Percentiles rank a stretch among this genome's conserved stretches.
phyloP scores from a whole-genome alignment of 2,329 filamentous ascomycete genomes.

The Penicillium vulpinum region DNA sequence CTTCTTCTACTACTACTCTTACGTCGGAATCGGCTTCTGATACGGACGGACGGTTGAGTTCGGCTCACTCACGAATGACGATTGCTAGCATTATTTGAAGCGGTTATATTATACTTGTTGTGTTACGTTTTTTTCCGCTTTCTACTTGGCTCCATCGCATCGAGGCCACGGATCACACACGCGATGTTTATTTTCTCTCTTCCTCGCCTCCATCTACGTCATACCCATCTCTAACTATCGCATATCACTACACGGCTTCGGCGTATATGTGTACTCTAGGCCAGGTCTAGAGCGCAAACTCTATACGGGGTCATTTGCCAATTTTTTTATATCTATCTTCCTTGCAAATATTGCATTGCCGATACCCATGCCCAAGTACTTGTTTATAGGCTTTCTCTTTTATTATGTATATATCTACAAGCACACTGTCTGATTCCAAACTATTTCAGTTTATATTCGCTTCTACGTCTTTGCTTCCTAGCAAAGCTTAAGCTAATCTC shows the following conservation, averaged over 20 bases:
- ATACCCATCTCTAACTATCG: neutral
- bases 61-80: slow-evolving; percentile 46
- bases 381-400: neutral
- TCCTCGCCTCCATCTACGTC: neutral
- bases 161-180: neutral
- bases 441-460: neutral
- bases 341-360: slow-evolving; percentile 12
- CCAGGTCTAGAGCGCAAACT: neutral
- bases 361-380: slow-evolving; percentile 8
- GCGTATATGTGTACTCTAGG: neutral
- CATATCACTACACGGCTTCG: neutral
- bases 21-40: slow-evolving; percentile 27
- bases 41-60: slow-evolving; percentile 29
- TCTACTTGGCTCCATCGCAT: neutral
- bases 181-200: neutral
- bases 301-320: neutral
- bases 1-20: slow-evolving; percentile 16
- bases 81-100: slow-evolving; percentile 49
- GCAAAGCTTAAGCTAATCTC: neutral
- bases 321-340: neutral
- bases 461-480: neutral
- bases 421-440: neutral
- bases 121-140: neutral
- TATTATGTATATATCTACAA: slow-evolving; percentile 6
- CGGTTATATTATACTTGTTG: neutral